Conservation (phyloP, 305 asterid genomes). For the Solanum hybrid region DNA sequence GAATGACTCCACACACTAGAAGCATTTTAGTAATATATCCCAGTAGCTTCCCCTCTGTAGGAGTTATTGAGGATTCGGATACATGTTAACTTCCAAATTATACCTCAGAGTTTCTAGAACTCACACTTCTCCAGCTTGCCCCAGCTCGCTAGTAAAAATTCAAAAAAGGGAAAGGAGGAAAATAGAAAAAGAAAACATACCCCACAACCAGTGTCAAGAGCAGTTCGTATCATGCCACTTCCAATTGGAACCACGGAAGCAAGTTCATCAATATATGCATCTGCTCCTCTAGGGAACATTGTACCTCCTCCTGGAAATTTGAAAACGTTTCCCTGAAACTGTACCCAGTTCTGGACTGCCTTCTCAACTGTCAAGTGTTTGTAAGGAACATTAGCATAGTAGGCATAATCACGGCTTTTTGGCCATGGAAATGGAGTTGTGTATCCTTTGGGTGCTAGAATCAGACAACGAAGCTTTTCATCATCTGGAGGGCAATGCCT, state of each 20-base stretch:
- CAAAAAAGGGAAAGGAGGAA: background rate
- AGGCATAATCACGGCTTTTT: conserved; percentile 82
- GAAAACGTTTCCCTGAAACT: conserved; percentile 74
- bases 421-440: conserved; percentile 91
- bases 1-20: background rate
- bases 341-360: conserved; percentile 81
- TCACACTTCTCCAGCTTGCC: background rate
- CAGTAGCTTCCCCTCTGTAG: background rate
- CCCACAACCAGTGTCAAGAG: conserved; percentile 92
- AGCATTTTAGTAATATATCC: background rate
- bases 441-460: conserved; percentile 82
- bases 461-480: conserved; percentile 66
- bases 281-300: conserved; percentile 93
- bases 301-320: conserved; percentile 98
- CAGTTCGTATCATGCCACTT: conserved; percentile 74
- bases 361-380: conserved; percentile 89
- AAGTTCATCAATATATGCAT: conserved; percentile 77
- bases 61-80: background rate
- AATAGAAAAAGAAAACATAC: conserved; percentile 32
- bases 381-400: conserved; percentile 79
- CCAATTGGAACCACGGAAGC: conserved; percentile 63
- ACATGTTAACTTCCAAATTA: background rate
- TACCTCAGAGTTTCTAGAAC: background rate
- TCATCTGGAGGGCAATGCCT: conserved; percentile 83
- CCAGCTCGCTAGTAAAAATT: background rate